phyloP scores from a whole-genome alignment of 495 filamentous ascomycete genomes.

The Emericellopsis terricola region DNA sequence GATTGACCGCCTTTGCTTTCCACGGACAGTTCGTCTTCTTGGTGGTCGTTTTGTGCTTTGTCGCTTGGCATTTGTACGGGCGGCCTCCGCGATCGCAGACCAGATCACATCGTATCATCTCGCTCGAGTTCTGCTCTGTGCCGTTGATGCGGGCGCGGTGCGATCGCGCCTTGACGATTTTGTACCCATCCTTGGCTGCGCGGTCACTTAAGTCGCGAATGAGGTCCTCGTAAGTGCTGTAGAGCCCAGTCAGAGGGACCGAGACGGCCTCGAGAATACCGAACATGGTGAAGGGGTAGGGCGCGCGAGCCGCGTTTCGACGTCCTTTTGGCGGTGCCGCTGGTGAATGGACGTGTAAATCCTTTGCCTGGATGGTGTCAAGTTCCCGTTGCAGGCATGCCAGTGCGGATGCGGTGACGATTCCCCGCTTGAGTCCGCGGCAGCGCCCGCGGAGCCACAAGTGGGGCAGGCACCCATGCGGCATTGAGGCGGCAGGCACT shows the following conservation, averaged over 20 bases:
- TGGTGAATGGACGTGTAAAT: no score
- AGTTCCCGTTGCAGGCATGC: no score
- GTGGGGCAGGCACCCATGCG: no score
- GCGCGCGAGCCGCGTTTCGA: conserved; percentile 1
- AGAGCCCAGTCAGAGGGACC: neutral
- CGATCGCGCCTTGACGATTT: conserved; percentile 4
- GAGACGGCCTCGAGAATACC: conserved; percentile 4
- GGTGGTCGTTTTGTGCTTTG: conserved; percentile 3
- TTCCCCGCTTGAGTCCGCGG: no score
- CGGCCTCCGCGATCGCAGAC: conserved; percentile 4
- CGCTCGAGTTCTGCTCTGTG: neutral
- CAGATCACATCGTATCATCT: conserved; percentile 4
- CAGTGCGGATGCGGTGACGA: no score
- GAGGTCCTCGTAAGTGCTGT: conserved; percentile 3
- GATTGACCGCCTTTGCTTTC: conserved; percentile 5
- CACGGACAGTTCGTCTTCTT: conserved; percentile 5
- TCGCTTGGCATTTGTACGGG: conserved; percentile 4
- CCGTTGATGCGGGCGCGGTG: conserved; percentile 3
- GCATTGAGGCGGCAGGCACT: no score
- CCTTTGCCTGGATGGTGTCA: no score
- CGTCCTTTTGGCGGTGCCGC: no score
- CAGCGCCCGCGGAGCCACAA: no score
- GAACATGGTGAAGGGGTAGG: conserved; percentile 1
- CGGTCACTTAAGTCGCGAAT: conserved; percentile 2
- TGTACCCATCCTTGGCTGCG: conserved; percentile 4